phyloP scores from a whole-genome alignment of 345 rosid species.

The Ailanthus altissimus region DNA sequence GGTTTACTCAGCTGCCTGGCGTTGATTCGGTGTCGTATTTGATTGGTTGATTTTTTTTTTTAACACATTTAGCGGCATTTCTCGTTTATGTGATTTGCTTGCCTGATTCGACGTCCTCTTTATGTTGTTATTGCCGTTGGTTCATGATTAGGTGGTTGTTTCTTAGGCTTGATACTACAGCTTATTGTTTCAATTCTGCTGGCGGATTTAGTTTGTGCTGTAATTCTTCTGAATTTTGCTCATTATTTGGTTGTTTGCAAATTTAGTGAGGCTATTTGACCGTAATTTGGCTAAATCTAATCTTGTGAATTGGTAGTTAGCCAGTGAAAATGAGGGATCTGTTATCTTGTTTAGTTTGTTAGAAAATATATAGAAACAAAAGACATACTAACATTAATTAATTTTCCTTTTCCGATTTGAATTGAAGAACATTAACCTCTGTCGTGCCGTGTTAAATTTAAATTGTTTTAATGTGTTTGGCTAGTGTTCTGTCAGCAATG shows the following conservation, averaged over 20 bases:
- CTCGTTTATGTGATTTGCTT: neutral
- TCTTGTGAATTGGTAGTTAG: neutral
- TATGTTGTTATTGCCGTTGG: neutral
- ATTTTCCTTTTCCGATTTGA: neutral
- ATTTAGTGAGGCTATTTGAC: constrained; percentile 7
- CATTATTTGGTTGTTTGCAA: neutral
- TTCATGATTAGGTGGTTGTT: neutral
- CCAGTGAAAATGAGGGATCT: constrained; percentile 16
- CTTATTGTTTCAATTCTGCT: neutral
- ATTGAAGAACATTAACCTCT: neutral
- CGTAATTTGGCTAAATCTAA: constrained; percentile 37
- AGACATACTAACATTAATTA: neutral
- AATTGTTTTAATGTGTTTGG: neutral
- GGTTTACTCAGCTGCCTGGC: constrained; percentile 20
- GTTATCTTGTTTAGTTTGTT: neutral
- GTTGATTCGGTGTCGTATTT: neutral
- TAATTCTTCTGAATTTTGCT: neutral
- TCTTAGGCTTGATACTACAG: neutral
- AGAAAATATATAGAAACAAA: neutral
- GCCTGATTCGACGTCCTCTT: neutral
- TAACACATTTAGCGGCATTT: neutral
- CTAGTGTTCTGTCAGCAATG: neutral
- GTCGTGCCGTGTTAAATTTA: neutral
- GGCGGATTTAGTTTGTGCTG: constrained; percentile 1
- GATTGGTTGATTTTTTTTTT: neutral